Base-by-base conservation (phyloP, 768 basidiomycete species). In the Gymnopilus dilepis region DNA sequence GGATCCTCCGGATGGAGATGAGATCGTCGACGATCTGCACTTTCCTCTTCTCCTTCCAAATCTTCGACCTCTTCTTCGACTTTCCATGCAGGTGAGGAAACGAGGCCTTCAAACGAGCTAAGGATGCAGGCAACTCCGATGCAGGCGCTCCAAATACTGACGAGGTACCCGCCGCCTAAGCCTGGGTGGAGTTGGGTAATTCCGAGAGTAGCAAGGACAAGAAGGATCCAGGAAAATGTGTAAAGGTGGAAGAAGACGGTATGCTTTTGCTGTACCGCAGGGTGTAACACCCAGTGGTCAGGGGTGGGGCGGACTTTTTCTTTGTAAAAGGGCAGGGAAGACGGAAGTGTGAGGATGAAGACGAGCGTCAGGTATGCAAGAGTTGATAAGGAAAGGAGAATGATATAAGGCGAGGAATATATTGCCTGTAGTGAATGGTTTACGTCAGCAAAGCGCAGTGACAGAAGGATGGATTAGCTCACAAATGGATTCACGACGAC, bases 401-500 rank as follows among this genome's bases (percentile, higher is more conserved):
- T 83, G 13, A 82, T 67, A 59, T 82, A 81, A 3, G 83, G 82
- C 6, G 79, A 80, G 1, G 88, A 83, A 69, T 92, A 86, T 8
- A 86, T 74, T 28, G 87, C 78, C 91, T 92, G 65, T 13, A 17
- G 12, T n/a, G 19, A 56, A 60, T 11, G 37, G 58, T 56, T 43
- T 58, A n/a, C 65, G 28, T n/a, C 26, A 40, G 42, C 24, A 37
- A 22, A n/a, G 38, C 30, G 34, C 37, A 22, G 40, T 26, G 4
- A 12, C 17, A 45, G 8, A 26, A 33, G 55, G 43, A n/a, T n/a
- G 24, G 31, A 62, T 13, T 37, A n/a, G 75, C 87, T 67, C 67
- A 91, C 90, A 63, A 84, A 86, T 30, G 86, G 85, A 70, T 91
- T 91, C 41, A 89, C 4, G 4, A 80, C 74, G 19, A 84, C 66